A percentile compares a stretch with the other conserved stretches of the same genome.
These are phyloP conservation scores for Sclerotinia glacialis DNA, from an alignment of 2,329 filamentous ascomycete species.

Conservation along the genomic window DNA sequence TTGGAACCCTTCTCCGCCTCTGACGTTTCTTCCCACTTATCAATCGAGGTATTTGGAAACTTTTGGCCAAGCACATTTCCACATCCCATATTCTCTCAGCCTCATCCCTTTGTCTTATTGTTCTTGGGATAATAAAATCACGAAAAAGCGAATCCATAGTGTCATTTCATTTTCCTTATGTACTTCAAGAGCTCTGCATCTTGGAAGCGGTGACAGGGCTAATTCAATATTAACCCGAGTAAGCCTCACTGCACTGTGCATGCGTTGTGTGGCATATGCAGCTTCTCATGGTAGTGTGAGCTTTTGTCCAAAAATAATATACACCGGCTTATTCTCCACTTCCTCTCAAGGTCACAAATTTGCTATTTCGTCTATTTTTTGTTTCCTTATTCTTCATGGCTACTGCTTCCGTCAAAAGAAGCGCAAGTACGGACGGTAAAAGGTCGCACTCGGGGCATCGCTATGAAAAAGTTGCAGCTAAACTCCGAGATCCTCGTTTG, in stretches of 20 bases:
- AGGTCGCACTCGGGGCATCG: slow-evolving; percentile 16
- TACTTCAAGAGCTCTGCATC: slow-evolving; percentile 16
- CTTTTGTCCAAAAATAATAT: slow-evolving; percentile 19
- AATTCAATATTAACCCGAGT: slow-evolving; percentile 24
- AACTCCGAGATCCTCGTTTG: slow-evolving; percentile 10
- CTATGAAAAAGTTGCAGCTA: slow-evolving; percentile 15
- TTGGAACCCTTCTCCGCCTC: slow-evolving; percentile 4
- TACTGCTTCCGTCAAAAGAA: slow-evolving; percentile 15
- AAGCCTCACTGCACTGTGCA: slow-evolving; percentile 22
- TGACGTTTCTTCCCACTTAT: slow-evolving; percentile 2
- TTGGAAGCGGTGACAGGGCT: slow-evolving; percentile 21
- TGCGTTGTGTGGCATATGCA: slow-evolving; percentile 21
- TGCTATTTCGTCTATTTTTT: slow-evolving; percentile 8
- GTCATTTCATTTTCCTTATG: slow-evolving; percentile 13
- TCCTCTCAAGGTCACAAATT: slow-evolving; percentile 15
- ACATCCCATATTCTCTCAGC: slow-evolving; percentile 16
- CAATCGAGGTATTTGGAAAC: slow-evolving; percentile 6
- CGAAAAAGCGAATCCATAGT: not conserved
- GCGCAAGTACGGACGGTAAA: slow-evolving; percentile 20
- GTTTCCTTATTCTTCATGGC: slow-evolving; percentile 19
- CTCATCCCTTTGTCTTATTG: slow-evolving; percentile 18
- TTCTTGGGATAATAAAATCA: slow-evolving; percentile 8
- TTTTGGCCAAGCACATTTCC: slow-evolving; percentile 11
- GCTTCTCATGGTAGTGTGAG: slow-evolving; percentile 18
- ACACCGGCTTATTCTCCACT: slow-evolving; percentile 22